These are phyloP conservation scores for Claviceps paspali DNA, from an alignment of 2,329 filamentous ascomycete genomes.

Conservation along the genomic window DNA sequence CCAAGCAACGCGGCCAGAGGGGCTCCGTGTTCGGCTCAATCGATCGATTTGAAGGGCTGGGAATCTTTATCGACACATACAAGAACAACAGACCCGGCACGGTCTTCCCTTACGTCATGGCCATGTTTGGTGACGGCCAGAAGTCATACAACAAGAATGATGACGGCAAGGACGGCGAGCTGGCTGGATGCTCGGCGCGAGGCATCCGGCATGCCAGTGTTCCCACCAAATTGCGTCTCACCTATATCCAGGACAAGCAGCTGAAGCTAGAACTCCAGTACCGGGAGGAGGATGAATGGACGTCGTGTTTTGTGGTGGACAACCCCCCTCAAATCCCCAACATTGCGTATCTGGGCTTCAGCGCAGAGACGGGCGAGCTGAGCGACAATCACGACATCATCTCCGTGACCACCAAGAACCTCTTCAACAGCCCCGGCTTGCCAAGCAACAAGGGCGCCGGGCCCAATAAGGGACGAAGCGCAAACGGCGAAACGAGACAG, in stretches of 20 bases:
- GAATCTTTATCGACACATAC: slow-evolving; percentile 95
- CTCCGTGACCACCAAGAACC: slow-evolving; percentile 68
- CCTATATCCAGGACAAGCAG: slow-evolving; percentile 92
- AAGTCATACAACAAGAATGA: slow-evolving; percentile 83
- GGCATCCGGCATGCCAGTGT: slow-evolving; percentile 68
- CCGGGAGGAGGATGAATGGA: slow-evolving; percentile 80
- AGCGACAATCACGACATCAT: slow-evolving; percentile 97
- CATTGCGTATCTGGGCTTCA: slow-evolving; percentile 61
- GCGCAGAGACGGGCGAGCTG: slow-evolving; percentile 86
- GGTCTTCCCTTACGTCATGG: slow-evolving; percentile 96
- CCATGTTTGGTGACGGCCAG: slow-evolving; percentile 87
- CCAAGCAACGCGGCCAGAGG: slow-evolving; percentile 68
- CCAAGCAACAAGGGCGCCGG: slow-evolving; percentile 19
- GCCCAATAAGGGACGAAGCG: slow-evolving; percentile 21
- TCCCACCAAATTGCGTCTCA: slow-evolving; percentile 74
- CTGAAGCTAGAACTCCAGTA: slow-evolving; percentile 88
- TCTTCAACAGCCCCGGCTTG: slow-evolving; percentile 50
- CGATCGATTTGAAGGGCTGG: slow-evolving; percentile 86
- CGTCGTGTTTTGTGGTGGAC: slow-evolving; percentile 67
- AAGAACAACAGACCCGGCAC: slow-evolving; percentile 97
- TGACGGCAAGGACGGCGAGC: slow-evolving; percentile 84
- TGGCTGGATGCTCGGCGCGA: slow-evolving; percentile 87
- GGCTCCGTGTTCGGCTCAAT: slow-evolving; percentile 78
- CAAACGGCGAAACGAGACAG: slow-evolving; percentile 19
- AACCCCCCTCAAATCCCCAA: slow-evolving; percentile 62